phyloP scores from a whole-genome alignment of 495 filamentous ascomycete species.

The Trichoderma orchidacearum region DNA sequence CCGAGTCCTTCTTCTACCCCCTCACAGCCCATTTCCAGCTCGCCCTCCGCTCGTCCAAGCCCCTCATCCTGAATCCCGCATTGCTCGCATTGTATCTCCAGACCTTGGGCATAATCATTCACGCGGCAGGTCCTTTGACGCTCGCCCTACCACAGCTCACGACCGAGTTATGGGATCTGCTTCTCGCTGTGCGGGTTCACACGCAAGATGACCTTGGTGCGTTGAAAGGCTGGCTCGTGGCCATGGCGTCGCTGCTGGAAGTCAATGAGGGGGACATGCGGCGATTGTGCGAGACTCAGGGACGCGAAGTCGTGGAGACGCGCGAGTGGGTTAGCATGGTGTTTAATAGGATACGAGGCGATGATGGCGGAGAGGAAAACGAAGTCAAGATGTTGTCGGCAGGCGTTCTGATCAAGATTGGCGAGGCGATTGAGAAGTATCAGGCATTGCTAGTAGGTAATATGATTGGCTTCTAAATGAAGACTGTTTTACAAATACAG shows the following conservation, averaged over 20 bases:
- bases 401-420: conserved; percentile 63
- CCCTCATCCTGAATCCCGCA: conserved; percentile 42
- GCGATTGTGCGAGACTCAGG: conserved; percentile 48
- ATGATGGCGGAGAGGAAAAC: conserved; percentile 41
- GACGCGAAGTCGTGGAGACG: conserved; percentile 41
- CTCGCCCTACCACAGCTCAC: conserved; percentile 53
- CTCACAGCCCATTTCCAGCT: conserved; percentile 45
- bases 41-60: conserved; percentile 30
- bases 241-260: conserved; percentile 68
- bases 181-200: conserved; percentile 33
- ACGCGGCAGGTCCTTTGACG: conserved; percentile 51
- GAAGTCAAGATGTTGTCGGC: conserved; percentile 62
- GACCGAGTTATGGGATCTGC: conserved; percentile 52
- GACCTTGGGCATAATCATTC: conserved; percentile 50
- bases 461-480: conserved; percentile 32
- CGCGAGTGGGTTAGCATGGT: conserved; percentile 32
- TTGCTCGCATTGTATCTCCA: conserved; percentile 49
- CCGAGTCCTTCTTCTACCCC: conserved; percentile 70
- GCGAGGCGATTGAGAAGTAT: conserved; percentile 71
- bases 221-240: conserved; percentile 61
- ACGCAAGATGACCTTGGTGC: conserved; percentile 45
- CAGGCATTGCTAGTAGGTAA: conserved; percentile 51
- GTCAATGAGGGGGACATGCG: conserved; percentile 72
- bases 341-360: conserved; percentile 25
- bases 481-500: not conserved